phyloP scores from a whole-genome alignment of 148 eudicot species.

The Camellia sinensis region DNA sequence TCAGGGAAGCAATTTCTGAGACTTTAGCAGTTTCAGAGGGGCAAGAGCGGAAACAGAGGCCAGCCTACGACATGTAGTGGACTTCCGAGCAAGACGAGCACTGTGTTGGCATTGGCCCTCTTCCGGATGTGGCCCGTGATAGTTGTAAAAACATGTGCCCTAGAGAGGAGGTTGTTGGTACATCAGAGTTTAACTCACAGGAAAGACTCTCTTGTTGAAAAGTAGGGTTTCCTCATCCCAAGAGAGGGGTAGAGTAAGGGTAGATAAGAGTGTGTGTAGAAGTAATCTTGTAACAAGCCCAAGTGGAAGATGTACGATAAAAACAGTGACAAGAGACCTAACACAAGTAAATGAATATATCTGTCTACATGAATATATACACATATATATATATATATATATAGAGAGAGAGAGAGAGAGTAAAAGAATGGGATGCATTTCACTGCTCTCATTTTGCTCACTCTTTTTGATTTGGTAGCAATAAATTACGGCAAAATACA shows the following conservation, averaged over 20 bases:
- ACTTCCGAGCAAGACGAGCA: too few species aligned
- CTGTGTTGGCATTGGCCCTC: too few species aligned
- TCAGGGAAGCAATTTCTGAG: too few species aligned
- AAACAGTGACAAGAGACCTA: background rate
- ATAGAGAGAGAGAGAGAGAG: background rate
- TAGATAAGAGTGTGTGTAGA: background rate
- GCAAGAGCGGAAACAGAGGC: too few species aligned
- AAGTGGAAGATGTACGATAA: background rate
- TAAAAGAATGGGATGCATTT: background rate
- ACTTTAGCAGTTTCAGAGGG: too few species aligned
- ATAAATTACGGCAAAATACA: background rate
- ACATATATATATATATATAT: background rate
- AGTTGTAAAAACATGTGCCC: background rate
- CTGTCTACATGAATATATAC: too few species aligned
- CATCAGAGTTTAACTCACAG: background rate
- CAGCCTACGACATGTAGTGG: too few species aligned
- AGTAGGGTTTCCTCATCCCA: background rate
- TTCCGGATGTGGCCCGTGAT: too few species aligned
- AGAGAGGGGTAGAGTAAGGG: background rate
- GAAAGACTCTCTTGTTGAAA: background rate
- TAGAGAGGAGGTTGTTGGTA: background rate
- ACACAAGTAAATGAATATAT: background rate
- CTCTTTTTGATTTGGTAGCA: background rate
- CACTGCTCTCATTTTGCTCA: background rate
- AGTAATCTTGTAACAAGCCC: background rate